Base-by-base conservation (phyloP, 331 rosid genomes). In the Phaseolus coccineus region DNA sequence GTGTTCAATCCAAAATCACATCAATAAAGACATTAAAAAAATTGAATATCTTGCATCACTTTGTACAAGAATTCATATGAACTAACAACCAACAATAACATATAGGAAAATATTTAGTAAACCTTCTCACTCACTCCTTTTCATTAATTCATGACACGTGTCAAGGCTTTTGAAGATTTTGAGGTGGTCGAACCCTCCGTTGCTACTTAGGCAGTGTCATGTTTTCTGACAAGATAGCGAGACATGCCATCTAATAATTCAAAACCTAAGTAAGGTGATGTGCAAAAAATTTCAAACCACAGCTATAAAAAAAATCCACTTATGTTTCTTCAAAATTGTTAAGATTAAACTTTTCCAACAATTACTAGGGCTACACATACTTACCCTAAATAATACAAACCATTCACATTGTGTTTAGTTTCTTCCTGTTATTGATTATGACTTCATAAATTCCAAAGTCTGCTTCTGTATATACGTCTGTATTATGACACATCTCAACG, bases 1-100 rank as follows among this genome's bases (percentile, higher is more conserved):
- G 22, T 61, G 73, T 33, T 71, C 58, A 62, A 80, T 61, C 5
- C 50, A 62, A 48, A 63, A 76, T 63, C 72, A 76, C 72, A 31
- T 76, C 71, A 63, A 62, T 63, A 46, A 14, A 47, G 24, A 19
- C 15, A 46, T 61, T 2, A 28, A 31, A 61, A 50, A 53, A 53
- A 19, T 10, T 3, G 61, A 46, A 75, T 67, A 75, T 46, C 71
- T 37, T 12, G 1, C 46, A 47, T 31, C 63, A 70, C 63, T 69
- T 62, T 16, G 52, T 14, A 52, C 59, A 15, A 28, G 27, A 50
- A 71, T 64, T 79, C 77, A 6, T 62, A 33, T 14, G 48, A 59
- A 79, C 48, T 70, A 24, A 58, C 10, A 24, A 58, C 15, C 66
- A 48, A 24, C 31, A 12, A 31, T 28, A 56, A 14, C 13, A 65